Conservation (phyloP, 2,329 filamentous ascomycete genomes). For the Fusarium sp. region DNA sequence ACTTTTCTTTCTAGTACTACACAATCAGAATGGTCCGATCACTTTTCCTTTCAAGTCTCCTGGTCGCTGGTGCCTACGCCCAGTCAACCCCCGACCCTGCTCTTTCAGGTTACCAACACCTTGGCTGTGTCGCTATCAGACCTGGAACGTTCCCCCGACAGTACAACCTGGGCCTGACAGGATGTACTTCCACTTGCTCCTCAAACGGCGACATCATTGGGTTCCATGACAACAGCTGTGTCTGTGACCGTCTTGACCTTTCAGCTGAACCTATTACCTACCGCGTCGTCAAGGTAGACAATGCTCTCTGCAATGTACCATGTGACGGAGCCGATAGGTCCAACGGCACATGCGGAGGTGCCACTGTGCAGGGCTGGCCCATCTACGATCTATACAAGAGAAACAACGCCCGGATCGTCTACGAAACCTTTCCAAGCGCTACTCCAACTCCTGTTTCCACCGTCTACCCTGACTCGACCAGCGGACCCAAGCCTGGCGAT, state of each 20-base stretch:
- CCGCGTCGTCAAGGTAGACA: constrained; percentile 29
- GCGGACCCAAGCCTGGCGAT: constrained; percentile 25
- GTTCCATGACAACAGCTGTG: constrained; percentile 27
- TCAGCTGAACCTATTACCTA: constrained; percentile 27
- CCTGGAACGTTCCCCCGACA: constrained; percentile 31
- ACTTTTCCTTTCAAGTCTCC: constrained; percentile 18
- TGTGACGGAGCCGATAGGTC: constrained; percentile 32
- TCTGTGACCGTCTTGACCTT: constrained; percentile 38
- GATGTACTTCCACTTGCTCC: constrained; percentile 30
- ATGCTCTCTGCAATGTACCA: constrained; percentile 30
- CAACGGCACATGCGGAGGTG: constrained; percentile 35
- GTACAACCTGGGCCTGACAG: constrained; percentile 14
- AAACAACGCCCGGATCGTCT: constrained; percentile 29
- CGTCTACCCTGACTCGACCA: constrained; percentile 2
- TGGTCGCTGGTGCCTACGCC: constrained; percentile 18
- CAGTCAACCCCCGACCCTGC: constrained; percentile 30
- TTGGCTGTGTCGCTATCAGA: constrained; percentile 32
- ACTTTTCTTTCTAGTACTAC: constrained; percentile 23
- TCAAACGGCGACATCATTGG: constrained; percentile 37
- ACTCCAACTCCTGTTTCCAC: constrained; percentile 20
- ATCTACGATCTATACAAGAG: constrained; percentile 40
- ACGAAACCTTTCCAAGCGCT: constrained; percentile 11
- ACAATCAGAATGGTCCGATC: constrained; percentile 14
- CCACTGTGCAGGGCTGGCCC: constrained; percentile 28
- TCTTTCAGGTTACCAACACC: constrained; percentile 20